phyloP scores from a whole-genome alignment of 371 early-diverging fungal species.

The Parasitella parasitica region DNA sequence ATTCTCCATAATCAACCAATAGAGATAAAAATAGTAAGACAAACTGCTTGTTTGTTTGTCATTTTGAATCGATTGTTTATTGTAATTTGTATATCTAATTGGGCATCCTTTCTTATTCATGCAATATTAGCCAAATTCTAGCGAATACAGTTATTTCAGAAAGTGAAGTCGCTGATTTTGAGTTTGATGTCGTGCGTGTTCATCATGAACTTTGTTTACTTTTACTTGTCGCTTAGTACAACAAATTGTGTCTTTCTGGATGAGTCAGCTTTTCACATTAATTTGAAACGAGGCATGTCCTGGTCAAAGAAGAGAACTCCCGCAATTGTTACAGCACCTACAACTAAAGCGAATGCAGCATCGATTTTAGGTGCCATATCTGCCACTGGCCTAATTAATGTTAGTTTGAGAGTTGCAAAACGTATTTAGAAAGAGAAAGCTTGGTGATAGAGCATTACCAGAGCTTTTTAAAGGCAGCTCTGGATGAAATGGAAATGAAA shows the following conservation, averaged over 20 bases:
- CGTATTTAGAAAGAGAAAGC: constrained; percentile 13
- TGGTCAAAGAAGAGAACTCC: constrained; percentile 22
- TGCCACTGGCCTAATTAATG: constrained; percentile 1
- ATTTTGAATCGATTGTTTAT: too few species aligned
- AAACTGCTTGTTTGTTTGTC: not conserved
- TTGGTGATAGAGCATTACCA: constrained; percentile 22
- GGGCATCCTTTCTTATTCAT: not conserved
- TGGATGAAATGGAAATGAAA: constrained; percentile 20
- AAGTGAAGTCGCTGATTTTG: too few species aligned
- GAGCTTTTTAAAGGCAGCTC: constrained; percentile 16
- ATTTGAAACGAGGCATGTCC: constrained; percentile 17
- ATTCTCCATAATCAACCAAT: not conserved
- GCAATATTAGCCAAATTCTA: too few species aligned
- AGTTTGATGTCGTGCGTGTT: too few species aligned
- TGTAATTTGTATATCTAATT: not conserved
- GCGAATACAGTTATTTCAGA: too few species aligned
- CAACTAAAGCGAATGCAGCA: not conserved
- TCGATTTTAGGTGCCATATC: constrained; percentile 3
- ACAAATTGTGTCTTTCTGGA: constrained; percentile 13
- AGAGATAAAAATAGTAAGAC: not conserved
- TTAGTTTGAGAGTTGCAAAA: constrained; percentile 17
- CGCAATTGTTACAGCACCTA: not conserved
- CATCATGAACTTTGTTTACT: too few species aligned
- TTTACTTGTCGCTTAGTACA: not conserved
- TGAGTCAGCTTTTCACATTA: constrained; percentile 14